Conservation (phyloP, 2,329 filamentous ascomycete species). For the Pyricularia pennisetigena region DNA sequence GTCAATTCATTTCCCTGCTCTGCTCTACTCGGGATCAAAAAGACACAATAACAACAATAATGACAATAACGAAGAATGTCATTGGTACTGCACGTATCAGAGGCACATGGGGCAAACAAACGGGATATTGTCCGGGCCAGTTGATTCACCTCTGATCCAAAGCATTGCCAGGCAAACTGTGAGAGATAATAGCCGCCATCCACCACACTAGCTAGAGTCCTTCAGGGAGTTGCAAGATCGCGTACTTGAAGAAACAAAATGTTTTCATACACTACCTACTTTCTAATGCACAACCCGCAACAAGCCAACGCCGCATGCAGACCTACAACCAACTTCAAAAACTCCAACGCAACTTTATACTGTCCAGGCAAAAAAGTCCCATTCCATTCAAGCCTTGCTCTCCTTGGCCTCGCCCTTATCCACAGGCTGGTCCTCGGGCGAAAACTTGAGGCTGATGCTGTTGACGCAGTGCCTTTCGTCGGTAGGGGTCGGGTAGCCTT, state of each 20-base stretch:
- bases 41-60: neutral
- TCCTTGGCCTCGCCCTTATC: constrained; percentile 5
- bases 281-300: neutral
- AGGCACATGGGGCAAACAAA: neutral
- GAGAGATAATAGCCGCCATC: neutral
- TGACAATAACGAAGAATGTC: neutral
- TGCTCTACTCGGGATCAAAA: neutral
- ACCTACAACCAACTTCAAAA: neutral
- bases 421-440: constrained; percentile 48
- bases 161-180: neutral
- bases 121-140: neutral
- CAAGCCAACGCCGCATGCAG: neutral
- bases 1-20: neutral
- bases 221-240: neutral
- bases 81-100: neutral
- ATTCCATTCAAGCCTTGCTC: neutral
- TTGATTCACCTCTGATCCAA: neutral
- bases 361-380: neutral
- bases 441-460: constrained; percentile 80
- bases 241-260: neutral
- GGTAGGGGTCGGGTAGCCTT: constrained; percentile 74
- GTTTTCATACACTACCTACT: neutral
- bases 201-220: neutral
- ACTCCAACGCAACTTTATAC: neutral
- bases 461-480: constrained; percentile 98